Conservation (phyloP, 1,284 basidiomycete genomes). For the Marasmius oreades region DNA sequence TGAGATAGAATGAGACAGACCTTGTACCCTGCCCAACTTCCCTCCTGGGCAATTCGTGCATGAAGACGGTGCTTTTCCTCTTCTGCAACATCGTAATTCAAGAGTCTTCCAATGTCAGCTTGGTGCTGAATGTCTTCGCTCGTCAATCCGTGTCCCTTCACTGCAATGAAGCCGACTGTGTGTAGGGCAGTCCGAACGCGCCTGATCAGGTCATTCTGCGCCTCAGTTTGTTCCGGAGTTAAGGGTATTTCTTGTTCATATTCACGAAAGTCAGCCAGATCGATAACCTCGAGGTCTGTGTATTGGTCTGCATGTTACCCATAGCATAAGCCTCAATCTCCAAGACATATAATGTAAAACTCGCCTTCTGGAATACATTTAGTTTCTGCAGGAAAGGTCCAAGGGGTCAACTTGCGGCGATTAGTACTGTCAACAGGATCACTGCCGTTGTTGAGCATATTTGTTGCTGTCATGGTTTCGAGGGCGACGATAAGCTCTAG, state of each 20-base stretch:
- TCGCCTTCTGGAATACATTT: slow-evolving; percentile 5
- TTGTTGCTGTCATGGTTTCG: not conserved
- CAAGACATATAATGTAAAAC: not conserved
- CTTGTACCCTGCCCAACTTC: slow-evolving; percentile 19
- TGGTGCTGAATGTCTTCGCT: slow-evolving; percentile 15
- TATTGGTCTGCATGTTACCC: slow-evolving; percentile 5
- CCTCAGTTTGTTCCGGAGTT: not conserved
- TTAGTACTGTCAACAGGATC: not conserved
- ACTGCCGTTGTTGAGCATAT: not conserved
- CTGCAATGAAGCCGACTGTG: slow-evolving; percentile 13
- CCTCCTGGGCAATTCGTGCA: slow-evolving; percentile 14
- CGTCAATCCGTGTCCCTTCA: slow-evolving; percentile 16
- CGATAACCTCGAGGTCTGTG: slow-evolving; percentile 12
- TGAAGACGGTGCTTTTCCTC: slow-evolving; percentile 14
- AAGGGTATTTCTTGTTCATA: not conserved
- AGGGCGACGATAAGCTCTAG: not conserved
- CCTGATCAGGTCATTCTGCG: slow-evolving; percentile 1
- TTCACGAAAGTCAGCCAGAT: slow-evolving; percentile 7
- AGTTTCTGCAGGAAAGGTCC: slow-evolving; percentile 2
- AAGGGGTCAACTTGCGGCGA: not conserved
- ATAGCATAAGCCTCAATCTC: not conserved
- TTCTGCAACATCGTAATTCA: slow-evolving; percentile 15
- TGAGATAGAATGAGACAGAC: slow-evolving; percentile 4
- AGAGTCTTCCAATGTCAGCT: slow-evolving; percentile 14
- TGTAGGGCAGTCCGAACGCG: not conserved